A percentile compares a stretch with the other conserved stretches of the same genome.
These are phyloP conservation scores for Linnemannia hyalina DNA, from an alignment of 192 early-diverging fungal species.

Conservation along the genomic window DNA sequence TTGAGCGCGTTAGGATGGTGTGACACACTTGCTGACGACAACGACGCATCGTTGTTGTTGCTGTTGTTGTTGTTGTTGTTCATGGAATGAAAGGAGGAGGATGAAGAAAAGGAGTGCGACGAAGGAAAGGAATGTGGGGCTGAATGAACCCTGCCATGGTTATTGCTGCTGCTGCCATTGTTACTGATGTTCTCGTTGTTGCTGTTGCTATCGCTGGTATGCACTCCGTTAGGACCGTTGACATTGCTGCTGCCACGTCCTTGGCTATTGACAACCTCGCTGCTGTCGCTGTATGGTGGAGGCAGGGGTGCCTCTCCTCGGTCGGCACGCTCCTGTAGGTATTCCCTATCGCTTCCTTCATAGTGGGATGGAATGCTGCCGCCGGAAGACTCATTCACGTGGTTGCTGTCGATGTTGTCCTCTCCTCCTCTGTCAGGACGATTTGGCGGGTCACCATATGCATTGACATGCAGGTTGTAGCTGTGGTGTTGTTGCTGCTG, in stretches of 20 bases:
- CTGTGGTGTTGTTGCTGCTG: neutral
- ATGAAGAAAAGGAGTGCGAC: neutral
- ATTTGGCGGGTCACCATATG: neutral
- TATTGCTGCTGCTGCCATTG: neutral
- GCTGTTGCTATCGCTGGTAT: neutral
- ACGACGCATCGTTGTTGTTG: neutral
- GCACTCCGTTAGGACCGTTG: neutral
- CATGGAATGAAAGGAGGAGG: neutral
- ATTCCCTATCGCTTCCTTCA: neutral
- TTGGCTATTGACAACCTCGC: neutral
- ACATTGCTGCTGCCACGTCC: neutral
- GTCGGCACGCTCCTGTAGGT: conserved; percentile 1
- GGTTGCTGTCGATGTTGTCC: neutral
- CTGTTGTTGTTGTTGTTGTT: neutral
- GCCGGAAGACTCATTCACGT: conserved; percentile 24
- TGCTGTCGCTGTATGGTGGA: neutral
- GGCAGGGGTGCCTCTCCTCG: neutral
- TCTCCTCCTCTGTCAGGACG: neutral
- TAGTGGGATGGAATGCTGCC: neutral
- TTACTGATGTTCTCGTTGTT: neutral
- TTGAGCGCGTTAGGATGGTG: conserved; percentile 50
- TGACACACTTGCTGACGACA: conserved; percentile 9
- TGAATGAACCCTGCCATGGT: conserved; percentile 31
- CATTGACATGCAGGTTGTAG: neutral
- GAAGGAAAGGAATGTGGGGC: conserved; percentile 26